phyloP scores from a whole-genome alignment of 805 yeast species.

The Cyberlindnera amylophila region DNA sequence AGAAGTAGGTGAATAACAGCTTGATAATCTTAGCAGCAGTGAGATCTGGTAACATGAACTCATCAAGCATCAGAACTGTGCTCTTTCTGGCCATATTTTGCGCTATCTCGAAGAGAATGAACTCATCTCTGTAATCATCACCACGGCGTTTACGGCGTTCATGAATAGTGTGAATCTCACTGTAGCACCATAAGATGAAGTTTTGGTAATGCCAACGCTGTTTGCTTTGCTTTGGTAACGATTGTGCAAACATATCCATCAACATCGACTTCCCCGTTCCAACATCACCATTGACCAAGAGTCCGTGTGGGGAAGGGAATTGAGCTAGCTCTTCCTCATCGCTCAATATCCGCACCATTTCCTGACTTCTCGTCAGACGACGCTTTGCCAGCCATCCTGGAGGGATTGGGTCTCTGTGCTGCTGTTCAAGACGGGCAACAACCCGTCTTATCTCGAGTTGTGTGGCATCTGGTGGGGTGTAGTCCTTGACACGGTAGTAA shows the following conservation, averaged over 20 bases:
- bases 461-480: conserved; percentile 38
- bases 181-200: conserved; percentile 65
- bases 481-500: conserved; percentile 55
- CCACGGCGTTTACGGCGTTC: conserved; percentile 24
- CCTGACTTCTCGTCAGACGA: conserved; percentile 20
- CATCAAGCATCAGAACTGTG: conserved; percentile 63
- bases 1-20: conserved; percentile 61
- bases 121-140: conserved; percentile 51
- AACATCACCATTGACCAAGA: conserved; percentile 60
- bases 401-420: not conserved
- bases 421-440: conserved; percentile 10
- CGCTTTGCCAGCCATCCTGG: conserved; percentile 2
- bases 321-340: conserved; percentile 58
- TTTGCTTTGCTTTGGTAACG: conserved; percentile 60
- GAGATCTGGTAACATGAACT: conserved; percentile 73
- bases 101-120: conserved; percentile 62
- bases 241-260: conserved; percentile 65
- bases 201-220: conserved; percentile 69
- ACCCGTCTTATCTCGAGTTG: conserved; percentile 8
- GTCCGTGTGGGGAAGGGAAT: conserved; percentile 60
- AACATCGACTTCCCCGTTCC: conserved; percentile 76
- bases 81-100: conserved; percentile 54
- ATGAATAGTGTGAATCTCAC: conserved; percentile 52
- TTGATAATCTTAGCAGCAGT: conserved; percentile 69
- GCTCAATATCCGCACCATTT: conserved; percentile 46